Evolutionary conservation across 2,329 filamentous ascomycete genomes (phyloP), one percentile per base, ranked within the genome.

Genomic region (Boeremia lycopersici): DNA sequence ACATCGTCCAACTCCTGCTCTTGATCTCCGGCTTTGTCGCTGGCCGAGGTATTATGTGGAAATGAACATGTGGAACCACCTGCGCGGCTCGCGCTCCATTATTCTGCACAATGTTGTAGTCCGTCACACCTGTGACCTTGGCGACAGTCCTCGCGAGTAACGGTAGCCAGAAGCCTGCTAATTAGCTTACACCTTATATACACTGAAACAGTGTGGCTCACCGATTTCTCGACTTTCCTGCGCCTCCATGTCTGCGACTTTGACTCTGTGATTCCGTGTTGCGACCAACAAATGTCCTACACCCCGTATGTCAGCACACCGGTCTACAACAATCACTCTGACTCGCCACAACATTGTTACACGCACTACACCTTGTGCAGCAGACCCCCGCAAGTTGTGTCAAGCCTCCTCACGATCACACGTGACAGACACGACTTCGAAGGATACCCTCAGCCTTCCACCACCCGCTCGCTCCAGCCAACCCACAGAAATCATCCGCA

Each of bases 61-160:
- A 98, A 75, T 99, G 93, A 43, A 96, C 88, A 74, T 98, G 93
- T 19, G 89, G 89, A 2, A 98, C 92, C 13, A 96, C 91, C 77
- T 98, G 93, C 2, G 92, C 92, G 2, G 93, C 93, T 29, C 91
- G 86, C 3, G 87, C 87, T 13, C 93, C 91, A 66, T 97, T 98
- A 73, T 98, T 98, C 79, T 98, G 93, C 50, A 98, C 91, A 28
- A 98, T 86, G 75, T 99, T 99, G 89, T 93, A 98, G 77, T 97
- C 93, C 45, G 81, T 81, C 1, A 91, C 84, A 9, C 87, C 89
- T 2, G 88, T 90, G 0, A 86, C 85, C 46, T 80, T 81, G 29
- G 86, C 83, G 33, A 96, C 81, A 0, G 90, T 89, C 17, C 84
- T 79, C 15, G 89, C 90, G 2, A 97, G 78, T 3, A 93, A 75